Base-by-base conservation (phyloP, 164 flowering plant genomes). In the Annona cherimola region DNA sequence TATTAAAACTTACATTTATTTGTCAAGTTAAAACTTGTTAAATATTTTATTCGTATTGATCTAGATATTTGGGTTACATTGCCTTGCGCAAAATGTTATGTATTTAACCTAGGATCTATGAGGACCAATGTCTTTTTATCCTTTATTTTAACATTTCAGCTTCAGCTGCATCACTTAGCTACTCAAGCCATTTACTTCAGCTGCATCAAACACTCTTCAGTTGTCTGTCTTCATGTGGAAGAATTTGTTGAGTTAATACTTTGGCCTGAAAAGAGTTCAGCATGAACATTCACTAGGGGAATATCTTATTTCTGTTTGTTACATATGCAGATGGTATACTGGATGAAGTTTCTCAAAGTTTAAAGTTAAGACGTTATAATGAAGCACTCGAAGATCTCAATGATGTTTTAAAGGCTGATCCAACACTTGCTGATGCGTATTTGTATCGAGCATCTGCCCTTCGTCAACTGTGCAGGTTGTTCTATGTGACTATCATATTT, bases 301-400 rank as follows among this genome's bases (percentile, higher is more conserved):
- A 64, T 42, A 9, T 64, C 67, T 64, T 64, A 42, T 14, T 11
- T 0, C 44, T 3, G 16, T 64, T 40, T 64, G 3, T 40, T 42
- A 40, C 12, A 14, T 63, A 59, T 82, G 81, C 84, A 94, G 98
- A 87, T 86, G 80, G 79, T 3, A 81, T 92, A 69, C 84, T 91
- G 77, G 90, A 88, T 77, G 90, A 83, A 81, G 97, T 79, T 77
- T 87, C 97, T 2, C 84, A 85, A 71, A 91, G 79, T 80, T 72
- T 92, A 69, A 89, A 85, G 81, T 82, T 85, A 75, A 92, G 86
- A 80, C 92, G 73, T 61, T 95, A 89, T 66, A 82, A 83, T 68
- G 94, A 92, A 76, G 98, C 98, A 59, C 89, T 95, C 16, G 77
- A 86, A 82, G 95, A 95, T 79, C 93, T 95, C 19, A 90, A 91